These are phyloP conservation scores for Dillenia suffruticosa DNA, from an alignment of 164 flowering plant genomes.

Conservation along the genomic window DNA sequence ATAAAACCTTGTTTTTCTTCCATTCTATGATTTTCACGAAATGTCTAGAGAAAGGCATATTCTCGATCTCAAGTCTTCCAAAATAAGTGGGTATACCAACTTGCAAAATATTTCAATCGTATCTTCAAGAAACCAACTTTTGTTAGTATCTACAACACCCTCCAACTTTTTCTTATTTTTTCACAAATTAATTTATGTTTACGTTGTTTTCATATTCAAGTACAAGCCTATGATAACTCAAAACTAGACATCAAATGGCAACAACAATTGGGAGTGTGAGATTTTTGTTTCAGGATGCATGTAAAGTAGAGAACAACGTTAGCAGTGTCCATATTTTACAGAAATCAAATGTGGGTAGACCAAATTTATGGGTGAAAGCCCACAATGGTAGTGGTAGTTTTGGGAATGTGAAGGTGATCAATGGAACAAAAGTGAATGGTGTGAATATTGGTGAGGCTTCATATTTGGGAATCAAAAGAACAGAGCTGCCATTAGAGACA, in stretches of 20 bases:
- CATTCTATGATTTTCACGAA: neutral
- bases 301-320: constrained; percentile 1
- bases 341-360: constrained; percentile 2
- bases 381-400: constrained; percentile 4
- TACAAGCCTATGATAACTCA: neutral
- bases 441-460: constrained; percentile 16
- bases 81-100: constrained; percentile 16
- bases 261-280: neutral
- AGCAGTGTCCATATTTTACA: neutral
- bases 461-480: constrained; percentile 3
- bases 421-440: constrained; percentile 58
- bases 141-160: neutral
- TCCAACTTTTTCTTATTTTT: neutral
- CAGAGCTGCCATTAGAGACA: neutral
- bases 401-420: constrained; percentile 25
- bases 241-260: constrained; percentile 18
- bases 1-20: neutral
- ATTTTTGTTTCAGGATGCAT: constrained; percentile 1
- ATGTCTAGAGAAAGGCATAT: neutral
- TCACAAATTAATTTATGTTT: too few species aligned
- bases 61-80: neutral
- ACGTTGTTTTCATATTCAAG: too few species aligned
- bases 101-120: neutral
- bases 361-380: constrained; percentile 15
- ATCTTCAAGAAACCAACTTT: neutral